These are phyloP conservation scores for Xerocomus potaroensis DNA, from an alignment of 768 basidiomycete genomes.

Conservation along the genomic window DNA sequence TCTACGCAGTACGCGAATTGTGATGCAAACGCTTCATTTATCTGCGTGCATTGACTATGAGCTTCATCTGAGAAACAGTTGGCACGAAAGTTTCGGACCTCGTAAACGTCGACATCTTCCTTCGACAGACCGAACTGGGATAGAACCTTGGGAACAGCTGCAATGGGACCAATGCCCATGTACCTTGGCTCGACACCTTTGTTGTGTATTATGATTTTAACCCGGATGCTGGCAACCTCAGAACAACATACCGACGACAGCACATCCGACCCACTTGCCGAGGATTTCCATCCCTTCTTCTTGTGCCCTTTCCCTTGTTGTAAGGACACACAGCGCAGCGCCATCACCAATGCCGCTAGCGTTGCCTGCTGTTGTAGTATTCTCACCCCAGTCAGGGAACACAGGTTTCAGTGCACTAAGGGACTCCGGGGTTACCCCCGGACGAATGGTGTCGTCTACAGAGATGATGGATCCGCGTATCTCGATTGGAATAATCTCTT, in stretches of 20 bases:
- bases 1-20: slow-evolving; percentile 93
- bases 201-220: neutral
- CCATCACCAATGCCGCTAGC: slow-evolving; percentile 92
- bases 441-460: slow-evolving; percentile 83
- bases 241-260: slow-evolving; percentile 62
- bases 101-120: slow-evolving; percentile 73
- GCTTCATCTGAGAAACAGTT: neutral
- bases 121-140: slow-evolving; percentile 56
- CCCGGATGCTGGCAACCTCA: neutral
- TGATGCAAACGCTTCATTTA: slow-evolving; percentile 89
- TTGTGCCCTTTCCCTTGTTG: slow-evolving; percentile 73
- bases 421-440: slow-evolving; percentile 74
- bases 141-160: slow-evolving; percentile 68
- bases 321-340: slow-evolving; percentile 79
- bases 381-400: slow-evolving; percentile 75
- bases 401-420: slow-evolving; percentile 79
- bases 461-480: slow-evolving; percentile 63
- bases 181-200: slow-evolving; percentile 70
- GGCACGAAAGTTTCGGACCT: slow-evolving; percentile 39
- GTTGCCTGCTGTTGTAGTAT: slow-evolving; percentile 77
- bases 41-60: slow-evolving; percentile 37
- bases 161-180: slow-evolving; percentile 76
- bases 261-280: slow-evolving; percentile 76
- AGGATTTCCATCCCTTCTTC: slow-evolving; percentile 73
- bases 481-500: slow-evolving; percentile 88